Evolutionary conservation across 164 flowering plant genomes (phyloP), one percentile per base, ranked within the genome.

Genomic region (Vitis riparia): DNA sequence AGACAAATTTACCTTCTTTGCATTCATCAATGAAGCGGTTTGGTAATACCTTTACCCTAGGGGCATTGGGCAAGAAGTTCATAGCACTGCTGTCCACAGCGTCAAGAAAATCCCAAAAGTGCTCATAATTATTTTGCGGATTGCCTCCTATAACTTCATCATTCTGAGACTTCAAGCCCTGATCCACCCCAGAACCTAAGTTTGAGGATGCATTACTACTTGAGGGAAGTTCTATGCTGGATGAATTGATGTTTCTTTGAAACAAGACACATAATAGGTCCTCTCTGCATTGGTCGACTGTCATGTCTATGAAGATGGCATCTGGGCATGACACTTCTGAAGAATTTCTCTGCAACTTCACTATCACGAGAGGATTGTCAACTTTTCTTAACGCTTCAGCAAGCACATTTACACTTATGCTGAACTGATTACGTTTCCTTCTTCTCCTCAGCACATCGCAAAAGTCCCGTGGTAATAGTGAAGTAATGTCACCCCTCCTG

Each of bases 321-420:
- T 68, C 77, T 23, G 74, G 69, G 67, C 76, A 68, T 3, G 11
- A 3, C 55, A 68, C 37, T n/a, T 51, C 19, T 0, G 72, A 59
- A 48, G 27, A 23, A 47, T 64, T 59, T 17, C 15, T 66, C 44
- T 71, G 62, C 1, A 71, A 52, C 30, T 68, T 65, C 65, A 87
- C 75, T 29, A 84, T 75, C 44, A 89, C 88, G 5, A 89, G 83
- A 61, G 93, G 92, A 78, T 92, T 83, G 19, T 68, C 87, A 59
- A 85, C 81, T 49, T 64, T 55, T 16, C 17, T 57, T 60, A 90
- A 76, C n/a, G 91, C 93, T 68, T 76, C 74, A 44, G 91, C 85
- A 63, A 88, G 16, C 51, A 72, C 68, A 64, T 29, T 30, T 13
- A 48, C 19, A 55, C 13, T 47, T 37, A 14, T 16, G 64, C 5